Conservation (phyloP, 2,329 filamentous ascomycete species). For the Trichoderma aggressivum region DNA sequence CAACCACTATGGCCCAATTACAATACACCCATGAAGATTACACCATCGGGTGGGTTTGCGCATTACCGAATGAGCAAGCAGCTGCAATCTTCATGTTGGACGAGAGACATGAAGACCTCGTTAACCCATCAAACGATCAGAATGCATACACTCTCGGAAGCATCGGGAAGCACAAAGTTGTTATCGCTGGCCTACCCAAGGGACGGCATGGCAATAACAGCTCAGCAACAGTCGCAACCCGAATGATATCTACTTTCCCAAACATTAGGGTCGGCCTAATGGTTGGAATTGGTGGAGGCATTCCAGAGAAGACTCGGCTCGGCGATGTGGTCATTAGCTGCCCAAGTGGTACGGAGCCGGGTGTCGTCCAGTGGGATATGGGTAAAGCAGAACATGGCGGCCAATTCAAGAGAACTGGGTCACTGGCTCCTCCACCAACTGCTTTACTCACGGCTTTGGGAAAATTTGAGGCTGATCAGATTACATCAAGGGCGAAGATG, state of each 20-base stretch:
- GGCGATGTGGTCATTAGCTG: slow-evolving; percentile 24
- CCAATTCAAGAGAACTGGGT: neutral
- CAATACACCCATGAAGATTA: slow-evolving; percentile 19
- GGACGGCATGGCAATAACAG: slow-evolving; percentile 30
- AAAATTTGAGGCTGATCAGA: slow-evolving; percentile 2
- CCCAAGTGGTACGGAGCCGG: neutral
- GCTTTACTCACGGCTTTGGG: slow-evolving; percentile 2
- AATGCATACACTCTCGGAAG: slow-evolving; percentile 27
- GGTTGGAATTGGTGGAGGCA: slow-evolving; percentile 25
- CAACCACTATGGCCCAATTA: neutral
- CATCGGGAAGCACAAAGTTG: slow-evolving; percentile 31
- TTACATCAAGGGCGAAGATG: neutral
- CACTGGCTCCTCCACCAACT: slow-evolving; percentile 3
- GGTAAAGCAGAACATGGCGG: slow-evolving; percentile 6
- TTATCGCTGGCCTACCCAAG: slow-evolving; percentile 32
- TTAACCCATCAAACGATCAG: slow-evolving; percentile 9
- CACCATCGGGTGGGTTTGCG: slow-evolving; percentile 28
- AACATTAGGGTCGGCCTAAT: slow-evolving; percentile 24
- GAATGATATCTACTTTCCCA: slow-evolving; percentile 34
- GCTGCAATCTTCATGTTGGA: slow-evolving; percentile 25
- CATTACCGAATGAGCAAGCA: slow-evolving; percentile 23
- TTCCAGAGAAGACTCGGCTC: slow-evolving; percentile 20
- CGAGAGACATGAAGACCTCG: slow-evolving; percentile 16
- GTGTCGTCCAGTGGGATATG: slow-evolving; percentile 22
- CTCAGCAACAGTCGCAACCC: slow-evolving; percentile 30